Evolutionary conservation across 1,284 basidiomycete genomes (phyloP), one percentile per base, ranked within the genome.

Genomic region (Naganishia liquefaciens): DNA sequence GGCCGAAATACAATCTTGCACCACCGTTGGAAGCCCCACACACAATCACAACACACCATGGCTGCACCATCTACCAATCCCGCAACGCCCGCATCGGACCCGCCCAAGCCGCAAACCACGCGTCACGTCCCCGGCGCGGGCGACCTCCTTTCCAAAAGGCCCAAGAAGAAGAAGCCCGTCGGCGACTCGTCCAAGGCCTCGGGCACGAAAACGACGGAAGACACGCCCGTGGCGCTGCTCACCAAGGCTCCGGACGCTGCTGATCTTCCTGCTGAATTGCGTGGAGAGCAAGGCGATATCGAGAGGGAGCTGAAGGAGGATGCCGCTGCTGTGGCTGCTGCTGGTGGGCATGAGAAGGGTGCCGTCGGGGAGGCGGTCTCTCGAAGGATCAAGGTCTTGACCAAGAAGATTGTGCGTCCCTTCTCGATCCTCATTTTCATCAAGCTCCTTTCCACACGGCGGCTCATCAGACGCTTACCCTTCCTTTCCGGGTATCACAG

Each of bases 351-450:
- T n/a, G 72, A 70, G 65, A 72, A 72, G 54, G 76, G 88, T 69
- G 86, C 88, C 11, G 83, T 89, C 63, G 85, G 88, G 60, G 90
- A 93, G 53, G 82, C 92, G 68, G 79, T 93, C 64, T 82, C 83
- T 71, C 92, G 91, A 79, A 84, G 90, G 52, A 78, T 90, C 71
- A 88, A 88, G 70, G 81, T 83, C 44, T 82, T 89, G 37, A 83
- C 82, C 66, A 93, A 93, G 82, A 93, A 93, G 81, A 88, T 91
- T 68, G 91, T 90, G 75, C 72, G 88, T 84, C 28, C 23, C 9
- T 46, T 27, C 33, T 25, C 69, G n/a, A 19, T 37, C 33, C 13
- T 7, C 33, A 13, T 10, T 37, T 13, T 9, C 40, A 60, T 42
- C 61, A 64, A 67, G 63, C 67, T 27, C 54, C 62, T 30, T 27